These are phyloP conservation scores for Globisporangium acanthophoron DNA, from an alignment of 352 stramenopile genomes.

Conservation along the genomic window DNA sequence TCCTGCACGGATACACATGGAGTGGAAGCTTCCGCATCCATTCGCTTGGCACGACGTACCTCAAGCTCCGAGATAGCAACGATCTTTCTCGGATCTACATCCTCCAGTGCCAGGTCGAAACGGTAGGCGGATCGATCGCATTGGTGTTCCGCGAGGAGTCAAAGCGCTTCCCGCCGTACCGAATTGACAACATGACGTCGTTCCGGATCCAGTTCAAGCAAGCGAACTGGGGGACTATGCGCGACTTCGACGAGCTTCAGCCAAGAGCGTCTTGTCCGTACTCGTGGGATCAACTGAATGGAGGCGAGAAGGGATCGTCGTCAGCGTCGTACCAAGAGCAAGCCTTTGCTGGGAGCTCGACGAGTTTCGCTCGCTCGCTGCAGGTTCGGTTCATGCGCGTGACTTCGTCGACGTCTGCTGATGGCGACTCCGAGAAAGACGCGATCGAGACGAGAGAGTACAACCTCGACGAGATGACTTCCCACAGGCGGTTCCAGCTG, in stretches of 20 bases:
- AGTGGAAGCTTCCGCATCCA: slow-evolving; percentile 85
- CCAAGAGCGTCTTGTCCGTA: slow-evolving; percentile 76
- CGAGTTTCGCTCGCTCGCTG: slow-evolving; percentile 54
- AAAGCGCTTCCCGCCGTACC: slow-evolving; percentile 82
- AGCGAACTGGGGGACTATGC: slow-evolving; percentile 61
- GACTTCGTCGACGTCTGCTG: slow-evolving; percentile 58
- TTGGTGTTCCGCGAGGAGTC: slow-evolving; percentile 84
- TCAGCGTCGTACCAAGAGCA: slow-evolving; percentile 60
- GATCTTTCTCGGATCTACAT: slow-evolving; percentile 82
- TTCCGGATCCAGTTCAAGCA: slow-evolving; percentile 88
- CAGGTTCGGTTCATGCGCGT: slow-evolving; percentile 88
- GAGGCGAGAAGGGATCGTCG: slow-evolving; percentile 52
- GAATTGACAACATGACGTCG: slow-evolving; percentile 90
- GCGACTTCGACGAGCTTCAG: slow-evolving; percentile 70
- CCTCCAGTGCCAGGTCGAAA: slow-evolving; percentile 82
- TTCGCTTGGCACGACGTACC: slow-evolving; percentile 79
- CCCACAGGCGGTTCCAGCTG: slow-evolving; percentile 73
- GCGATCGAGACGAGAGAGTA: slow-evolving; percentile 85
- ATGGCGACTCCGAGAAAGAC: slow-evolving; percentile 61
- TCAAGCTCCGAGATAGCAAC: slow-evolving; percentile 76
- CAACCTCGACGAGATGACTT: slow-evolving; percentile 84
- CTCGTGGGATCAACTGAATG: slow-evolving; percentile 81
- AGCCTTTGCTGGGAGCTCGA: slow-evolving; percentile 51
- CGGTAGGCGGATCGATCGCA: slow-evolving; percentile 81
- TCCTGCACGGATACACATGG: slow-evolving; percentile 79